Evolutionary conservation across 169 alveolate species (phyloP).

Genomic region (Plasmodium knowlesi): DNA sequence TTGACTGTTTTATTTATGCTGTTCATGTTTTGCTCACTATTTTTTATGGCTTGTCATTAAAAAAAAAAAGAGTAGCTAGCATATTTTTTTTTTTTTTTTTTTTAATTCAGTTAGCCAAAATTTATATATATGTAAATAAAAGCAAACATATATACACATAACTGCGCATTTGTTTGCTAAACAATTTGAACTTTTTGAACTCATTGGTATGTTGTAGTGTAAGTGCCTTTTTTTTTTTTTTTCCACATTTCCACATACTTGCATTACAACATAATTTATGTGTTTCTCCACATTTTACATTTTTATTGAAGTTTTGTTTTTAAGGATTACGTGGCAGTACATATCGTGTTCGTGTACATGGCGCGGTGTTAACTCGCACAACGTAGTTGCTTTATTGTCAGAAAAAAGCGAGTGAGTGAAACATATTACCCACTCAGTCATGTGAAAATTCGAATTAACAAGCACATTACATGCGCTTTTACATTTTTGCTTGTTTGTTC

Average conservation of each 20-base stretch:
- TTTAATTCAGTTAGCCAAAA: slow-evolving; percentile 25
- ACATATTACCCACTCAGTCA: not conserved
- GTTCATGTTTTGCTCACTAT: not conserved
- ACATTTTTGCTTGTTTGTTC: slow-evolving; percentile 71
- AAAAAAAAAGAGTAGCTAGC: slow-evolving; percentile 25
- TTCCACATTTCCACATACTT: not conserved
- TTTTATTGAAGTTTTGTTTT: slow-evolving; percentile 46
- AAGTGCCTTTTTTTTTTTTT: not conserved
- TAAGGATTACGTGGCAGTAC: slow-evolving; percentile 15
- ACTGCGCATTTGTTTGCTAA: not conserved
- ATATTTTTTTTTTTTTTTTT: slow-evolving; percentile 13
- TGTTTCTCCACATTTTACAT: slow-evolving; percentile 4
- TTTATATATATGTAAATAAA: not conserved
- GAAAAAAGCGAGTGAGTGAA: slow-evolving; percentile 8
- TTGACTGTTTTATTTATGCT: slow-evolving; percentile 23
- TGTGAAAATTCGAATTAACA: slow-evolving; percentile 1
- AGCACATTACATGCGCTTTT: not conserved
- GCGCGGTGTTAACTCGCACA: not conserved
- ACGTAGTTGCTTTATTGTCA: slow-evolving; percentile 10
- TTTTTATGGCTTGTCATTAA: slow-evolving; percentile 13
- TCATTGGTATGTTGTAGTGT: slow-evolving; percentile 24
- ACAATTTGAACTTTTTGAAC: slow-evolving; percentile 11
- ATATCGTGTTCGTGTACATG: slow-evolving; percentile 1
- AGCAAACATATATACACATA: slow-evolving; percentile 17
- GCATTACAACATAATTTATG: slow-evolving; percentile 10